These are phyloP conservation scores for Echinochloa phyllopogon DNA, from an alignment of 176 grass and related monocot genomes.

Conservation along the genomic window DNA sequence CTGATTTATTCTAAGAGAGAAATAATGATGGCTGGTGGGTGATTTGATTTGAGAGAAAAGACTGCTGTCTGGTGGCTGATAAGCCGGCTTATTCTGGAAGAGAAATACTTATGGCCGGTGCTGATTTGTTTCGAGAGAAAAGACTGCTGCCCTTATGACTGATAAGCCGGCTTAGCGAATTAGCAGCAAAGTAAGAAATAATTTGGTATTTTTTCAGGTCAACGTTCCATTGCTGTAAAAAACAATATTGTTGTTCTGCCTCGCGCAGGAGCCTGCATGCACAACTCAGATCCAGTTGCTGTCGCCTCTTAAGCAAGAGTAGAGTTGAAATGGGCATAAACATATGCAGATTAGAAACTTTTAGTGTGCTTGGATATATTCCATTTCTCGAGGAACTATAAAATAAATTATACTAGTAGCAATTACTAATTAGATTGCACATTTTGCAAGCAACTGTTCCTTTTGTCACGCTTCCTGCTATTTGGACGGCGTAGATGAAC, in stretches of 20 bases:
- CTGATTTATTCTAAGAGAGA: too few species aligned
- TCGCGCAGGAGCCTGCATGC: too few species aligned
- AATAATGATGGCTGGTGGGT: too few species aligned
- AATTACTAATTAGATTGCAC: neutral
- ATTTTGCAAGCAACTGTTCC: neutral
- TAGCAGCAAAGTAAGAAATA: neutral
- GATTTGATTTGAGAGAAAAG: too few species aligned
- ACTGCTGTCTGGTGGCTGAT: too few species aligned
- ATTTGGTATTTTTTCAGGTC: neutral
- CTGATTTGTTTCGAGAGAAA: too few species aligned
- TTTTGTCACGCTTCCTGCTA: neutral
- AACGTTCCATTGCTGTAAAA: neutral
- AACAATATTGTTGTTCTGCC: neutral
- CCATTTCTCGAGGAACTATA: neutral
- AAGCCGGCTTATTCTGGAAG: too few species aligned
- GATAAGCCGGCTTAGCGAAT: too few species aligned
- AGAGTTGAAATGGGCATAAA: neutral
- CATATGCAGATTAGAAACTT: neutral
- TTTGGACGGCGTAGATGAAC: slow-evolving; percentile 36
- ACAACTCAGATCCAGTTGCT: neutral
- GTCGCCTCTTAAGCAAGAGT: neutral
- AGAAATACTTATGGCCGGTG: too few species aligned
- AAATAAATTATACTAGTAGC: neutral
- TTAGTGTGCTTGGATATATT: neutral
- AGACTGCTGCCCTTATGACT: too few species aligned